A percentile compares a stretch with the other conserved stretches of the same genome.
Evolutionary conservation across 176 grass and related monocot genomes (phyloP).

Genomic region (Zea luxurians): DNA sequence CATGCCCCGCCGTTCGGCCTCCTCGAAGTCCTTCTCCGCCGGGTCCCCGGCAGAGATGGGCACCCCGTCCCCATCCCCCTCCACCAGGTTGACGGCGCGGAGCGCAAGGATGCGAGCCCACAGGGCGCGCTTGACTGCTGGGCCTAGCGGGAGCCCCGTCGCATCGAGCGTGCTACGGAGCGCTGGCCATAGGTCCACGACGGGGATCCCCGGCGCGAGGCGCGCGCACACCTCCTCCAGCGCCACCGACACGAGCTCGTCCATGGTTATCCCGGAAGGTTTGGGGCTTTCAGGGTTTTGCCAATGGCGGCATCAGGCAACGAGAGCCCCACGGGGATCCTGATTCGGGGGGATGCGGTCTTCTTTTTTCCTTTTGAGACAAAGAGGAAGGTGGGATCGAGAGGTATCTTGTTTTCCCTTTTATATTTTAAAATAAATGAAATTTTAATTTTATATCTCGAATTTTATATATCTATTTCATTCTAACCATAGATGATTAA

Average conservation of each 20-base stretch:
- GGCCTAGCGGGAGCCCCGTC: slow-evolving; percentile 46
- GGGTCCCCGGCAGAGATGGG: slow-evolving; percentile 47
- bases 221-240: slow-evolving; percentile 83
- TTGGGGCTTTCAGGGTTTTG: neutral
- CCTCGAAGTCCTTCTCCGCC: slow-evolving; percentile 51
- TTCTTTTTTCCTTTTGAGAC: too few relatives aligned
- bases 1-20: slow-evolving; percentile 54
- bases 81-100: slow-evolving; percentile 55
- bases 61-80: slow-evolving; percentile 45
- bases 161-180: slow-evolving; percentile 44
- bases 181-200: slow-evolving; percentile 54
- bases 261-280: slow-evolving; percentile 38
- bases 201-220: slow-evolving; percentile 48
- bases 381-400: too few relatives aligned
- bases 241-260: slow-evolving; percentile 64
- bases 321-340: neutral
- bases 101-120: slow-evolving; percentile 68
- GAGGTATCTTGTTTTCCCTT: too few relatives aligned
- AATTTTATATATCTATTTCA: too few relatives aligned
- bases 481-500: too few relatives aligned
- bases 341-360: neutral
- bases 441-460: too few relatives aligned
- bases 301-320: neutral
- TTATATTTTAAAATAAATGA: too few relatives aligned
- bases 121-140: slow-evolving; percentile 52